phyloP scores from a whole-genome alignment of 768 basidiomycete genomes.

The Auricularia cornea region DNA sequence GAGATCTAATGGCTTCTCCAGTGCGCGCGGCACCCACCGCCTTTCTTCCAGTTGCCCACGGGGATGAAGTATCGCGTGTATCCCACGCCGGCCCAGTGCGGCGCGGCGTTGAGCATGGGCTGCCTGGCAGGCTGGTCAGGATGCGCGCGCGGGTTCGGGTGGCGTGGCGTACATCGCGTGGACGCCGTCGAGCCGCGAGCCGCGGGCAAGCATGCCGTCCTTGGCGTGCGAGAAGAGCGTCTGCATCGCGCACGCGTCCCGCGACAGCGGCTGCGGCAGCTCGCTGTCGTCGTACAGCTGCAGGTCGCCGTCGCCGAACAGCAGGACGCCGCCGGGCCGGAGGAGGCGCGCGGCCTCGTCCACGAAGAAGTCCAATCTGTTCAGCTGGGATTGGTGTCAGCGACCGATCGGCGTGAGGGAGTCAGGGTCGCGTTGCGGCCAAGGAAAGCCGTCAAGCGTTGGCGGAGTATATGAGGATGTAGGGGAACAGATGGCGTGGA shows the following conservation, averaged over 20 bases:
- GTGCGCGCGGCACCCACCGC: not conserved
- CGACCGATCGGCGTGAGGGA: too few relatives aligned
- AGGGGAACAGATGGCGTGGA: too few relatives aligned
- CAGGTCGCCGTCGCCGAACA: slow-evolving; percentile 6
- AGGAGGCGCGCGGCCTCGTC: slow-evolving; percentile 8
- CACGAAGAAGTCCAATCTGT: slow-evolving; percentile 5
- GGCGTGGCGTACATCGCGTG: not conserved
- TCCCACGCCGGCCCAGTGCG: not conserved
- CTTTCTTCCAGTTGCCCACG: not conserved
- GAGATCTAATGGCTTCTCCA: not conserved
- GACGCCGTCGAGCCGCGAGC: not conserved
- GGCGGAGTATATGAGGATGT: too few relatives aligned
- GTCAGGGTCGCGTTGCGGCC: too few relatives aligned
- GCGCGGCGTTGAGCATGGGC: not conserved
- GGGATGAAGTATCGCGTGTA: not conserved
- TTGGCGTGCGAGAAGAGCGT: not conserved
- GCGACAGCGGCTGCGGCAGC: not conserved
- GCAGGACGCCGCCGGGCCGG: slow-evolving; percentile 6
- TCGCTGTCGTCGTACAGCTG: not conserved
- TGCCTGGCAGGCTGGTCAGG: not conserved
- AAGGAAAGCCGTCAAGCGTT: too few relatives aligned
- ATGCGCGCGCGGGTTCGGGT: too few relatives aligned
- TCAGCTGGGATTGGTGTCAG: not conserved
- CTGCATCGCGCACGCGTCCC: not conserved
- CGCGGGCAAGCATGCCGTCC: not conserved